phyloP scores from a whole-genome alignment of 352 stramenopile genomes.

The Hyaloperonospora arabidopsidis region DNA sequence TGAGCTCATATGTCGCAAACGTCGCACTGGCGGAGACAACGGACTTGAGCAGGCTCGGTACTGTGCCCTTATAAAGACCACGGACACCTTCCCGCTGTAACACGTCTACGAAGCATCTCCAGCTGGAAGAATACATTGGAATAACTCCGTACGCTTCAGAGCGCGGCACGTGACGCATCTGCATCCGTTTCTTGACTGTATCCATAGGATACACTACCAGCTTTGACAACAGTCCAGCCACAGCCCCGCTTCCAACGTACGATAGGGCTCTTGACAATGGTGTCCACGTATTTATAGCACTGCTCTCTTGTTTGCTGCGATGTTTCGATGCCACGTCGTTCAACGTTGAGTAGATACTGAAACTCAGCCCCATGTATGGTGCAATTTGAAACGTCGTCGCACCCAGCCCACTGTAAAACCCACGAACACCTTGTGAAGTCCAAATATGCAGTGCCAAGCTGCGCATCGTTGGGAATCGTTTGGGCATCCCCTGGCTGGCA shows the following conservation, averaged over 20 bases:
- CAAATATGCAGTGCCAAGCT: slow-evolving; percentile 72
- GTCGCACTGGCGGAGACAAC: slow-evolving; percentile 68
- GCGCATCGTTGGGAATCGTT: slow-evolving; percentile 68
- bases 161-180: slow-evolving; percentile 75
- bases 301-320: slow-evolving; percentile 10
- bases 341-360: slow-evolving; percentile 86
- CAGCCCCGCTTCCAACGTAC: slow-evolving; percentile 70
- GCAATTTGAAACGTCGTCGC: slow-evolving; percentile 89
- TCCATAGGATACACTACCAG: slow-evolving; percentile 91
- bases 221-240: slow-evolving; percentile 87
- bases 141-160: slow-evolving; percentile 57
- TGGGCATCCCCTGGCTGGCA: slow-evolving; percentile 84
- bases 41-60: slow-evolving; percentile 73
- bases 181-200: slow-evolving; percentile 94
- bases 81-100: slow-evolving; percentile 50
- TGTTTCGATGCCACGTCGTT: slow-evolving; percentile 30
- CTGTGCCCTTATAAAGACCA: slow-evolving; percentile 75
- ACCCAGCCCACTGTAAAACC: slow-evolving; percentile 87
- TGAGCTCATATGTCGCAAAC: slow-evolving; percentile 70
- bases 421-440: slow-evolving; percentile 55
- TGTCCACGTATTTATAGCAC: slow-evolving; percentile 9
- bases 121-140: slow-evolving; percentile 55
- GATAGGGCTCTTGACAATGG: slow-evolving; percentile 37
- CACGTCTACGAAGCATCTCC: slow-evolving; percentile 52
- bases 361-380: slow-evolving; percentile 94